Evolutionary conservation across 2,329 filamentous ascomycete species (phyloP).

Genomic region (Aureobasidium pullulans): DNA sequence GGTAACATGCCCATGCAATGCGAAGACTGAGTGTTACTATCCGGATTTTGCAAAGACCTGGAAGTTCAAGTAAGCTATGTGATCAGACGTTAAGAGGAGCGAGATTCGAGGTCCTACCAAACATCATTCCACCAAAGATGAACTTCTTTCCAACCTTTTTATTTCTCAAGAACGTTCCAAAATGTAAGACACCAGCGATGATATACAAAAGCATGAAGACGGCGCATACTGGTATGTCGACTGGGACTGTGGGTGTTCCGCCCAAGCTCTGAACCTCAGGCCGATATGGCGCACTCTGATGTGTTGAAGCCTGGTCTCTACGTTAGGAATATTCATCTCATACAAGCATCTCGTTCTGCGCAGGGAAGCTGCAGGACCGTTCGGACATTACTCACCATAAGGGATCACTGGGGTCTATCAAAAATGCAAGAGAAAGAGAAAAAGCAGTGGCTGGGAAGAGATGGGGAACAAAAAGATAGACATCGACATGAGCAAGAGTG

Average conservation of each 20-base stretch:
- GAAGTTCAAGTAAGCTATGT: slow-evolving; percentile 41
- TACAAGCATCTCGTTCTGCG: background rate
- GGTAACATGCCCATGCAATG: slow-evolving; percentile 47
- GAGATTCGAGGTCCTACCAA: slow-evolving; percentile 32
- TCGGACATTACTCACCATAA: slow-evolving; percentile 6
- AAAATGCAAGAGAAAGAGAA: background rate
- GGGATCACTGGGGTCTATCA: background rate
- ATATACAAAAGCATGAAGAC: slow-evolving; percentile 57
- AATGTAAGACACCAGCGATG: slow-evolving; percentile 47
- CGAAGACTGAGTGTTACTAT: slow-evolving; percentile 42
- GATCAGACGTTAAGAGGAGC: slow-evolving; percentile 39
- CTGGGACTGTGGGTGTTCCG: slow-evolving; percentile 46
- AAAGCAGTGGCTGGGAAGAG: slow-evolving; percentile 4
- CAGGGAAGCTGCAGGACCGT: background rate
- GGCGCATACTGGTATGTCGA: slow-evolving; percentile 59
- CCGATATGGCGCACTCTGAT: slow-evolving; percentile 12
- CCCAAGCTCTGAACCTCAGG: slow-evolving; percentile 44
- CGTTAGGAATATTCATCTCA: background rate
- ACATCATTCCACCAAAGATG: slow-evolving; percentile 49
- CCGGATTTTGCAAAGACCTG: slow-evolving; percentile 45
- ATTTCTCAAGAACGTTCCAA: slow-evolving; percentile 52
- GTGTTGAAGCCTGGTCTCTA: background rate
- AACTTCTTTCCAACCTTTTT: slow-evolving; percentile 49
- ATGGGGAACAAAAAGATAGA: background rate
- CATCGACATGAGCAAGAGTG: background rate